Evolutionary conservation across 495 filamentous ascomycete genomes (phyloP).

Genomic region (Friedmanniomyces simplex): DNA sequence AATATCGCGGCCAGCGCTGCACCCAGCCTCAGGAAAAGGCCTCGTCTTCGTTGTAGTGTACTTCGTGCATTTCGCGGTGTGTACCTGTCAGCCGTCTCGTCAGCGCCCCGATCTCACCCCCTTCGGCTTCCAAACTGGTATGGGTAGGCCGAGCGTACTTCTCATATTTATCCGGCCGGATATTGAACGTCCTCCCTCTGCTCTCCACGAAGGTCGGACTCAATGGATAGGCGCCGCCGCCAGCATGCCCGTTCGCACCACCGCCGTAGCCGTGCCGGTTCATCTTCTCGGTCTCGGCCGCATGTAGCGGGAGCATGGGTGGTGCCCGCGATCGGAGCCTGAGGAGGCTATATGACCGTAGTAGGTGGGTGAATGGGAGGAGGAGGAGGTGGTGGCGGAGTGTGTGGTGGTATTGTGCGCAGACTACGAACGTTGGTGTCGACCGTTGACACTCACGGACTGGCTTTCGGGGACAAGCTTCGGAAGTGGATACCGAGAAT

Average conservation of each 20-base stretch:
- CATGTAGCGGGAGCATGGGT: conserved; percentile 10
- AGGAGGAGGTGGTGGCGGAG: no score
- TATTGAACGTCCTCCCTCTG: conserved; percentile 50
- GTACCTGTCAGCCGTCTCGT: conserved; percentile 47
- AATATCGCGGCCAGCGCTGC: conserved; percentile 45
- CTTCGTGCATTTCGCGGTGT: conserved; percentile 67
- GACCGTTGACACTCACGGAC: no score
- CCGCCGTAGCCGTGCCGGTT: conserved; percentile 44
- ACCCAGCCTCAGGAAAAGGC: conserved; percentile 59
- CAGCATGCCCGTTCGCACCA: conserved; percentile 9
- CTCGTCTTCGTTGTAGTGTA: conserved; percentile 60
- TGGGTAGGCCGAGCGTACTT: conserved; percentile 13
- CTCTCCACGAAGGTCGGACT: conserved; percentile 27
- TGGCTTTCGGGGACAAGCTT: no score
- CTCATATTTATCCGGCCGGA: conserved; percentile 77
- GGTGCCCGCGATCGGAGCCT: no score
- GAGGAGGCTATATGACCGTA: no score
- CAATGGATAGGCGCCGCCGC: conserved; percentile 9
- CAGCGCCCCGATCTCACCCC: neutral
- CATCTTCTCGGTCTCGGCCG: conserved; percentile 37
- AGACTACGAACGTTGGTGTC: no score
- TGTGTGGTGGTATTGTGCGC: no score
- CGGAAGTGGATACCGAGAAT: no score
- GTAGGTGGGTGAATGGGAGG: no score
- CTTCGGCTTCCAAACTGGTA: no score